A percentile compares a stretch with the other conserved stretches of the same genome.
Evolutionary conservation across 257 asterid genomes (phyloP).

Genomic region (Capsicum rhomboideum): DNA sequence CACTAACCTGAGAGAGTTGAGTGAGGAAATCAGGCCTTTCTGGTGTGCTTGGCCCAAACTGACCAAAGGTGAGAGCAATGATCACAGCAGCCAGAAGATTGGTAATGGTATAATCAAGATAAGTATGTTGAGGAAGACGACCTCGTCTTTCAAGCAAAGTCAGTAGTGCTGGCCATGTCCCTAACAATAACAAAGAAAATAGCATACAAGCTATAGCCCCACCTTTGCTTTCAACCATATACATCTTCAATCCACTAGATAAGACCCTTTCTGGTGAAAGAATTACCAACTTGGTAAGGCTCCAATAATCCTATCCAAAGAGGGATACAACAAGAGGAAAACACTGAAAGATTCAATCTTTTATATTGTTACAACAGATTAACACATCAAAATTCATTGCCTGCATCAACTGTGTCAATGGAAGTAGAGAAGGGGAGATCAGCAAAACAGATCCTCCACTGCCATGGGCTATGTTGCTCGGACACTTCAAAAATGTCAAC

Average conservation of each 20-base stretch:
- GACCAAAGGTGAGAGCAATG: conserved; percentile 84
- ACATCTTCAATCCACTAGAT: conserved; percentile 42
- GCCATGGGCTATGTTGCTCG: background rate
- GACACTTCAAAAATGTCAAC: no score
- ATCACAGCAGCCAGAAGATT: conserved; percentile 83
- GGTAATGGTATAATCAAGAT: conserved; percentile 82
- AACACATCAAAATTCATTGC: background rate
- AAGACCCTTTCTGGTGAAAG: conserved; percentile 7
- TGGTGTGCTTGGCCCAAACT: conserved; percentile 47
- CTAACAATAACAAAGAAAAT: conserved; percentile 60
- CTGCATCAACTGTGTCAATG: background rate
- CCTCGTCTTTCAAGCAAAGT: conserved; percentile 87
- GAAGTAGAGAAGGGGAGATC: background rate
- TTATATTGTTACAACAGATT: background rate
- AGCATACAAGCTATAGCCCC: conserved; percentile 95
- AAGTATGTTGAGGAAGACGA: conserved; percentile 93
- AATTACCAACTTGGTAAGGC: conserved; percentile 14
- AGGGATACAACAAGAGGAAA: background rate
- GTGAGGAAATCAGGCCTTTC: conserved; percentile 60
- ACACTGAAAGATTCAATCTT: background rate
- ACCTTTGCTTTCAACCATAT: conserved; percentile 85
- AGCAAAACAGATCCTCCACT: background rate
- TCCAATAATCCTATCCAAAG: conserved; percentile 27
- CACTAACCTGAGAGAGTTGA: conserved; percentile 71
- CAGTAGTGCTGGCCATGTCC: conserved; percentile 94